phyloP scores from a whole-genome alignment of 179 eudicot genomes.

The Amaranthus tricolor region DNA sequence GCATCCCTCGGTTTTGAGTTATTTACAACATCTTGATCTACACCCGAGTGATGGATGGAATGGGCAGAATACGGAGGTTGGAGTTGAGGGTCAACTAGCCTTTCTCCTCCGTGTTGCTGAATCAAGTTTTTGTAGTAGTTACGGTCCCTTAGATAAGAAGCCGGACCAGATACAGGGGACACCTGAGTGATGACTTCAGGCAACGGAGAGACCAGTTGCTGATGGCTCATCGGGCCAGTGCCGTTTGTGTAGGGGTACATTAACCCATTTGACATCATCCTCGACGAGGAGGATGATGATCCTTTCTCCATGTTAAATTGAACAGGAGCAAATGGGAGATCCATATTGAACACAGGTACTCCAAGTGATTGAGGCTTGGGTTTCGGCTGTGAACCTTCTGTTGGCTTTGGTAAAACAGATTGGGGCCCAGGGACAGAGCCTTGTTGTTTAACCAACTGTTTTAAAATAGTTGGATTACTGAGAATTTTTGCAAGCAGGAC shows the following conservation, averaged over 20 bases:
- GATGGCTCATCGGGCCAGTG: slow-evolving; percentile 21
- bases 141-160: slow-evolving; percentile 45
- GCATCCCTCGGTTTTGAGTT: slow-evolving; percentile 37
- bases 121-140: slow-evolving; percentile 72
- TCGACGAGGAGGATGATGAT: slow-evolving; percentile 28
- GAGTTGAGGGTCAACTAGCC: slow-evolving; percentile 26
- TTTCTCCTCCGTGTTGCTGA: slow-evolving; percentile 78
- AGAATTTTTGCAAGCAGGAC: slow-evolving; percentile 59
- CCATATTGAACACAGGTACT: slow-evolving; percentile 17
- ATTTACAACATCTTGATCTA: slow-evolving; percentile 24
- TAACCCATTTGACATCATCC: slow-evolving; percentile 30
- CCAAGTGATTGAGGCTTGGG: slow-evolving; percentile 26
- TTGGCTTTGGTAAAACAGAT: slow-evolving; percentile 1
- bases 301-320: slow-evolving; percentile 30
- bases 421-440: slow-evolving; percentile 27
- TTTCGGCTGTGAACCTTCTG: slow-evolving; percentile 17
- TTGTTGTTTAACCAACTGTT: slow-evolving; percentile 43
- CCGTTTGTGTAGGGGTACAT: slow-evolving; percentile 36
- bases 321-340: slow-evolving; percentile 12
- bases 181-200: slow-evolving; percentile 13
- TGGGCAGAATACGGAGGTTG: slow-evolving; percentile 26
- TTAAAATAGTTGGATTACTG: slow-evolving; percentile 47
- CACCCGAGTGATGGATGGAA: slow-evolving; percentile 31
- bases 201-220: slow-evolving; percentile 10
- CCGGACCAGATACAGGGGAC: slow-evolving; percentile 24